Percentiles rank a stretch among this genome's conserved stretches.
phyloP scores from a whole-genome alignment of 768 basidiomycete species.

The Podaxis mareebaensis region DNA sequence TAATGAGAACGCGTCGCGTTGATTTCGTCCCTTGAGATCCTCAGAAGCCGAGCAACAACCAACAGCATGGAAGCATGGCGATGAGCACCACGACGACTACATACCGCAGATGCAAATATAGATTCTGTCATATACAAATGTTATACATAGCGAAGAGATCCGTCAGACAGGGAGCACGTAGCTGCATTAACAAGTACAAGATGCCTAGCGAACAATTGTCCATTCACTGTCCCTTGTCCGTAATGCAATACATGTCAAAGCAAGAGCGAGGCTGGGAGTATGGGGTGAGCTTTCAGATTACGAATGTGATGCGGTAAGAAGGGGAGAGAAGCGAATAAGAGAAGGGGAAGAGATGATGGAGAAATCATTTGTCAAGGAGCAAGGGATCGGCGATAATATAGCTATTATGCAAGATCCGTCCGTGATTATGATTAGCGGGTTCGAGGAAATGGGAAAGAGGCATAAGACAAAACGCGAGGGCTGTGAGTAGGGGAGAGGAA shows the following conservation, averaged over 20 bases:
- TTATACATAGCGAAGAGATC: conserved; percentile 29
- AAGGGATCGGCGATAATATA: not conserved
- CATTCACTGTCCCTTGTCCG: conserved; percentile 55
- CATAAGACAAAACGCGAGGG: conserved; percentile 17
- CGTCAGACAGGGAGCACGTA: conserved; percentile 21
- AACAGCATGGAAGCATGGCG: no score
- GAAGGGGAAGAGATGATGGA: not conserved
- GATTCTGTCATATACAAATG: conserved; percentile 24
- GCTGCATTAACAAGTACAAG: conserved; percentile 43
- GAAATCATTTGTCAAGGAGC: not conserved
- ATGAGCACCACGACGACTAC: not conserved
- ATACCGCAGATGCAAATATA: not conserved
- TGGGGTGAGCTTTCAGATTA: not conserved
- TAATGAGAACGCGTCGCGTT: no score
- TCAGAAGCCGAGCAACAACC: no score
- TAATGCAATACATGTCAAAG: conserved; percentile 24
- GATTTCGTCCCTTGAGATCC: no score
- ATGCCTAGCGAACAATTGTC: conserved; percentile 38
- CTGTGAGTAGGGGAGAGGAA: conserved; percentile 18
- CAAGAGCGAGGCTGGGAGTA: conserved; percentile 16
- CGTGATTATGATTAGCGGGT: not conserved
- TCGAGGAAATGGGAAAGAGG: not conserved
- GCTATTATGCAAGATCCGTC: not conserved
- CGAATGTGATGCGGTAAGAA: not conserved
- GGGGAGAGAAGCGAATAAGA: not conserved